A percentile compares a stretch with the other conserved stretches of the same genome.
Evolutionary conservation across 1,284 basidiomycete genomes (phyloP).

Genomic region (Ceratobasidium sp.): DNA sequence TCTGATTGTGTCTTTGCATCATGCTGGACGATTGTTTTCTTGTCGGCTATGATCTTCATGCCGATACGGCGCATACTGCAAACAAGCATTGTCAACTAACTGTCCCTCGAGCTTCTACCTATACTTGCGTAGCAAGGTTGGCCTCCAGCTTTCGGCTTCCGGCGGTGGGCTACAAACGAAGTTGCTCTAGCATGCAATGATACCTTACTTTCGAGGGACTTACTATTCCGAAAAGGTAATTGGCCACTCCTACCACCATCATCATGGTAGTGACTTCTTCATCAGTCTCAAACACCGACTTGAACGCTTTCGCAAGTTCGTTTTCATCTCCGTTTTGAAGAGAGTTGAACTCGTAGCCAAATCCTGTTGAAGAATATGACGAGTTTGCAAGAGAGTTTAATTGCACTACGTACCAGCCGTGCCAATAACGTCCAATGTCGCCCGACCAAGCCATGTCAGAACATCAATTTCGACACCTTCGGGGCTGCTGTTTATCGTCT

Average conservation of each 20-base stretch:
- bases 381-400: neutral
- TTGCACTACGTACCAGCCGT: conserved; percentile 63
- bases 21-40: conserved; percentile 55
- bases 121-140: conserved; percentile 20
- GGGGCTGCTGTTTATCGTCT: conserved; percentile 12
- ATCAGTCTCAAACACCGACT: conserved; percentile 53
- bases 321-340: conserved; percentile 55
- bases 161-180: conserved; percentile 18
- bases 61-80: conserved; percentile 29
- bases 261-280: conserved; percentile 20
- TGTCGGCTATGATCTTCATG: conserved; percentile 51
- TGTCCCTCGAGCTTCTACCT: neutral
- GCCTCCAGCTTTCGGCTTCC: conserved; percentile 2
- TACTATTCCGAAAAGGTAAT: conserved; percentile 23
- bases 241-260: conserved; percentile 26
- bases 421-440: conserved; percentile 78
- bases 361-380: conserved; percentile 54
- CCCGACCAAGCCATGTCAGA: conserved; percentile 67
- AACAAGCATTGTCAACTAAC: neutral
- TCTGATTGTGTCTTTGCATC: conserved; percentile 51
- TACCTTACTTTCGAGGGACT: conserved; percentile 18
- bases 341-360: conserved; percentile 74
- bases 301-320: conserved; percentile 61
- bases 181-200: conserved; percentile 41
- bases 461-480: conserved; percentile 61